A percentile compares a stretch with the other conserved stretches of the same genome.
These are phyloP conservation scores for Perilla frutescens DNA, from an alignment of 257 asterid species.

Conservation along the genomic window DNA sequence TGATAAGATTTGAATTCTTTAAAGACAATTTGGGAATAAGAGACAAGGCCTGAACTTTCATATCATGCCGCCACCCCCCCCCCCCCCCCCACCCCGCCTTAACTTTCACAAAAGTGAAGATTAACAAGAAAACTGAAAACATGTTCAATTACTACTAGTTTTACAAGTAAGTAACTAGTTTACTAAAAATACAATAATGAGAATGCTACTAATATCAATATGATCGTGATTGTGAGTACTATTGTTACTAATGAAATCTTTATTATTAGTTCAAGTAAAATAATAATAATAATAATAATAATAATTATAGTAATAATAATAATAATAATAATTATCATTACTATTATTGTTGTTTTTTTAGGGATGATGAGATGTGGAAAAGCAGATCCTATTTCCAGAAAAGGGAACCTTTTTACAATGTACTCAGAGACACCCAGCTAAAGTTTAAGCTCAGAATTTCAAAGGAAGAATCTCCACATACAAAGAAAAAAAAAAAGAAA, in stretches of 20 bases:
- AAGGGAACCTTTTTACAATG: conserved; percentile 55
- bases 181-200: neutral
- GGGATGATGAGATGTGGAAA: conserved; percentile 44
- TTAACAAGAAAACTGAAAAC: conserved; percentile 28
- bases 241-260: neutral
- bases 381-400: conserved; percentile 61
- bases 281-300: conserved; percentile 21
- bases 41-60: conserved; percentile 76
- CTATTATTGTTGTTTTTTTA: neutral
- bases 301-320: conserved; percentile 10
- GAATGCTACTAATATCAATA: conserved; percentile 10
- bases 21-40: conserved; percentile 58
- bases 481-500: neutral
- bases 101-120: too few relatives aligned
- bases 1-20: conserved; percentile 76
- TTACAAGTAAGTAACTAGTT: neutral
- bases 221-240: conserved; percentile 9
- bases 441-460: conserved; percentile 48
- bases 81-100: neutral
- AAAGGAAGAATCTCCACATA: conserved; percentile 44
- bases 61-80: conserved; percentile 50
- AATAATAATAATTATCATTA: conserved; percentile 22
- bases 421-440: conserved; percentile 39
- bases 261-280: conserved; percentile 21
- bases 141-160: conserved; percentile 13